A percentile compares a stretch with the other conserved stretches of the same genome.
Conservation (phyloP, 768 basidiomycete species). For the Termitomyces sp. region DNA sequence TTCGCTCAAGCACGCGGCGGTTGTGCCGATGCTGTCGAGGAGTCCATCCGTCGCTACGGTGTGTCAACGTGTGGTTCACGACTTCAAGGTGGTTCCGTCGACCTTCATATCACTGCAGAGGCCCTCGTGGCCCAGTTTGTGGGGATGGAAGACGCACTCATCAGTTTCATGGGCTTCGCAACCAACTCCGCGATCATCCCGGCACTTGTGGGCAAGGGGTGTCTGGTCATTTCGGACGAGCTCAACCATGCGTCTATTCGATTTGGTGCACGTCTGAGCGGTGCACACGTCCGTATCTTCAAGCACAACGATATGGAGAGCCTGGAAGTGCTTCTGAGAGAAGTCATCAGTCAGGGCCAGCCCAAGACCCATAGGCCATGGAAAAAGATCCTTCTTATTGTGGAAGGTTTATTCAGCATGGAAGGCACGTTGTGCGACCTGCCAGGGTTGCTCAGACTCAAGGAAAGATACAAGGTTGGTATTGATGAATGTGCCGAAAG, state of each 20-base stretch:
- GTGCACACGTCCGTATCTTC: conserved; percentile 87
- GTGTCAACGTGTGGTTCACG: conserved; percentile 71
- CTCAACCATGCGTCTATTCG: conserved; percentile 95
- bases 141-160: conserved; percentile 84
- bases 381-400: conserved; percentile 95
- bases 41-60: conserved; percentile 76
- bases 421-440: conserved; percentile 92
- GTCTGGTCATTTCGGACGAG: conserved; percentile 94
- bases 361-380: conserved; percentile 97
- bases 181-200: conserved; percentile 94
- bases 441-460: conserved; percentile 77
- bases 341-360: conserved; percentile 95
- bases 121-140: conserved; percentile 86
- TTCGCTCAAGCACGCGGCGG: conserved; percentile 92
- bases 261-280: conserved; percentile 84
- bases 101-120: conserved; percentile 78
- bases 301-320: conserved; percentile 93
- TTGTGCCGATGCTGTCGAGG: conserved; percentile 92
- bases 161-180: conserved; percentile 95
- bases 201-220: conserved; percentile 85
- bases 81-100: conserved; percentile 80
- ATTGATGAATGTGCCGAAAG: neutral
- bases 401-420: conserved; percentile 98
- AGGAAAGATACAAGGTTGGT: conserved; percentile 90
- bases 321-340: conserved; percentile 75